These are phyloP conservation scores for Monosporozyma solicola DNA, from an alignment of 805 yeast species.

Conservation along the genomic window DNA sequence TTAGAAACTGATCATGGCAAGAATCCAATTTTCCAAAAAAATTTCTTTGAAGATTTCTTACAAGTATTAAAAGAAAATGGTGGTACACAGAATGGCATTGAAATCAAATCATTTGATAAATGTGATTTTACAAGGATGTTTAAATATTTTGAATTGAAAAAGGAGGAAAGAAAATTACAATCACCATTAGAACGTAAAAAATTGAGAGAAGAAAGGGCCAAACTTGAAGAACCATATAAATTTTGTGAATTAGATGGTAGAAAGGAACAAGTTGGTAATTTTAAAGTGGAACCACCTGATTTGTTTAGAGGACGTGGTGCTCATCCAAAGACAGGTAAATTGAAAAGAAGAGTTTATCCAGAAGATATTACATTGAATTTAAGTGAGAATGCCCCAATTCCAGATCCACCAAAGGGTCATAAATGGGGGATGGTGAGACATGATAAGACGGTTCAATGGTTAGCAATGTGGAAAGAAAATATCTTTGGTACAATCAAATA, in stretches of 20 bases:
- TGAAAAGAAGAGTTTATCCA: slow-evolving; percentile 78
- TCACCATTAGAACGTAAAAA: slow-evolving; percentile 68
- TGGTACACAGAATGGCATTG: slow-evolving; percentile 43
- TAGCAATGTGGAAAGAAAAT: slow-evolving; percentile 96
- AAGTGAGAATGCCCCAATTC: slow-evolving; percentile 61
- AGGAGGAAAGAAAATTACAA: slow-evolving; percentile 63
- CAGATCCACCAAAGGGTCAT: slow-evolving; percentile 81
- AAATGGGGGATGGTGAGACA: slow-evolving; percentile 83
- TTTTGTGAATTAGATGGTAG: slow-evolving; percentile 78
- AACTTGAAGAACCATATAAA: slow-evolving; percentile 70
- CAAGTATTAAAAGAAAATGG: slow-evolving; percentile 61
- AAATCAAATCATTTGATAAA: slow-evolving; percentile 49
- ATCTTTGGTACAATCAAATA: slow-evolving; percentile 76
- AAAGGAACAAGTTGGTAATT: slow-evolving; percentile 87
- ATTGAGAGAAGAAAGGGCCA: slow-evolving; percentile 63
- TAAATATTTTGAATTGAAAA: slow-evolving; percentile 57
- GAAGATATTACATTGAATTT: slow-evolving; percentile 84
- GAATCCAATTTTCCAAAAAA: slow-evolving; percentile 77
- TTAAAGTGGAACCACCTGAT: slow-evolving; percentile 94
- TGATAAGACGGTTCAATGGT: slow-evolving; percentile 88
- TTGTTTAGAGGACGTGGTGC: slow-evolving; percentile 94
- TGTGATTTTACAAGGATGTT: slow-evolving; percentile 74
- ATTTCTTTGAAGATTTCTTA: slow-evolving; percentile 74
- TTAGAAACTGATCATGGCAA: slow-evolving; percentile 80
- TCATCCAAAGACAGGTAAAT: slow-evolving; percentile 90